phyloP scores from a whole-genome alignment of 192 early-diverging fungal species.

The Chytriomyces hyalinus region DNA sequence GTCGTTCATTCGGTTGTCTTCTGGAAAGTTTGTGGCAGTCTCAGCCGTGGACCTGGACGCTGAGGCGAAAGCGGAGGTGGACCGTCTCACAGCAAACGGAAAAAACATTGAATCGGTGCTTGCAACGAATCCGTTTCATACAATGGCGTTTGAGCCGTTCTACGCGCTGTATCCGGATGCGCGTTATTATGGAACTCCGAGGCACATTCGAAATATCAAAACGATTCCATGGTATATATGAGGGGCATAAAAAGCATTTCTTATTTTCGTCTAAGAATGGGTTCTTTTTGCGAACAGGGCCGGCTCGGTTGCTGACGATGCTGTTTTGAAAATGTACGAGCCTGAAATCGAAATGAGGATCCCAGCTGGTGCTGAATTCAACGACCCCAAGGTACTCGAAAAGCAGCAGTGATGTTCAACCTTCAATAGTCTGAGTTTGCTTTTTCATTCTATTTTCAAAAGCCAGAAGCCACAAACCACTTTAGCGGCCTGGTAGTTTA shows the following conservation, averaged over 20 bases:
- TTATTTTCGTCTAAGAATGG: neutral
- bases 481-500: constrained; percentile 27
- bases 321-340: constrained; percentile 6
- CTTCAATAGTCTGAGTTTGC: too few species aligned
- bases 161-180: constrained; percentile 25
- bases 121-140: constrained; percentile 33
- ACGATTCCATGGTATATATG: constrained; percentile 20
- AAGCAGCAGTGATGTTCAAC: too few species aligned
- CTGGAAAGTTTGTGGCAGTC: constrained; percentile 17
- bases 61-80: constrained; percentile 19
- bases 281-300: neutral
- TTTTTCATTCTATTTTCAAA: too few species aligned
- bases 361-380: constrained; percentile 24
- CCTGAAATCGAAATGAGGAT: constrained; percentile 28
- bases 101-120: constrained; percentile 24
- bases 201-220: constrained; percentile 19
- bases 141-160: constrained; percentile 21
- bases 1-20: neutral
- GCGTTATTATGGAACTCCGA: constrained; percentile 27
- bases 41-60: constrained; percentile 24
- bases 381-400: neutral
- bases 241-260: neutral
- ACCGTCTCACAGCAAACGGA: constrained; percentile 22
- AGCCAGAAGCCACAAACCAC: constrained; percentile 31
- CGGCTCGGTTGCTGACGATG: neutral